Percentiles rank a stretch among this genome's conserved stretches.
Evolutionary conservation across 495 filamentous ascomycete species (phyloP).

Genomic region (Aspergillus homomorphus): DNA sequence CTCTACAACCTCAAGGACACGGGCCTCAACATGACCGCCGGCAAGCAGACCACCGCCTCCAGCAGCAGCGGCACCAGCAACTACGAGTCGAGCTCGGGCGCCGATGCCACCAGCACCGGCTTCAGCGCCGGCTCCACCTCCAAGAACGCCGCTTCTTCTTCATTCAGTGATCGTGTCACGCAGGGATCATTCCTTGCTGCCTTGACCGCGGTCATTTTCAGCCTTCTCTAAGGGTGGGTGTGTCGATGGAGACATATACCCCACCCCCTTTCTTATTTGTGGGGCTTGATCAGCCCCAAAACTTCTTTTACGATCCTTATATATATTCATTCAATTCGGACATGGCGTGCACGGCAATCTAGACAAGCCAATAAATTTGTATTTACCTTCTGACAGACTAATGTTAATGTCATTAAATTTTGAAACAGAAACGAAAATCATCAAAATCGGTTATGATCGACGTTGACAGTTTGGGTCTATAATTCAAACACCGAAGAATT

Average conservation of each 20-base stretch:
- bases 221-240: slow-evolving; percentile 45
- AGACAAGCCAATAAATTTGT: neutral
- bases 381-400: slow-evolving; percentile 1
- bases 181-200: slow-evolving; percentile 56
- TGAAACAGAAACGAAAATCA: too few species aligned
- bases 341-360: too few species aligned
- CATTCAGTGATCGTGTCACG: slow-evolving; percentile 43
- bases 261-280: neutral
- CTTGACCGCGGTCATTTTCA: slow-evolving; percentile 51
- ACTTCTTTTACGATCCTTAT: neutral
- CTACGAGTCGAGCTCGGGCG: neutral
- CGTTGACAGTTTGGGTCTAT: too few species aligned
- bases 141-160: slow-evolving; percentile 34
- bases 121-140: slow-evolving; percentile 27
- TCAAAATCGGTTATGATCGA: too few species aligned
- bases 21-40: slow-evolving; percentile 64
- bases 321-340: neutral
- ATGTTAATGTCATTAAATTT: slow-evolving; percentile 5
- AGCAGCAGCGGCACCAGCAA: neutral
- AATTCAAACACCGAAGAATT: too few species aligned
- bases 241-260: neutral
- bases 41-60: neutral
- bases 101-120: slow-evolving; percentile 27
- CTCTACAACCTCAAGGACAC: slow-evolving; percentile 75
- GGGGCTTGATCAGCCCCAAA: neutral